phyloP scores from a whole-genome alignment of 2,329 filamentous ascomycete genomes.

The Tolypocladium nubicola region DNA sequence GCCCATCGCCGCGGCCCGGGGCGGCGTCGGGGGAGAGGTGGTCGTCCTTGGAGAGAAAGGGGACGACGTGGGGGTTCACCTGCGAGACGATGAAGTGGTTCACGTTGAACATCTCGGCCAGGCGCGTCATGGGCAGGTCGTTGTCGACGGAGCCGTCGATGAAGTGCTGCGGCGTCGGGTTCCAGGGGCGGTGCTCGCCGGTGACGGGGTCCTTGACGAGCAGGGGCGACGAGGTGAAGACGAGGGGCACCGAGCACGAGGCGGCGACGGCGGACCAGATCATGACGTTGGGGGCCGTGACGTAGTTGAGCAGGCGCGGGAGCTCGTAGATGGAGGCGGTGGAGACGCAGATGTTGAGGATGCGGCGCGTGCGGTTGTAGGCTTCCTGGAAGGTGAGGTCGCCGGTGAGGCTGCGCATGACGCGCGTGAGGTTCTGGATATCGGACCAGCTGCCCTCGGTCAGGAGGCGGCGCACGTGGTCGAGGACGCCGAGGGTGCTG shows the following conservation, averaged over 20 bases:
- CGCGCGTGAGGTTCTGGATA: constrained; percentile 67
- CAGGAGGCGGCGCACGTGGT: constrained; percentile 60
- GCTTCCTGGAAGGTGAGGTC: constrained; percentile 93
- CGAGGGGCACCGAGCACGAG: constrained; percentile 81
- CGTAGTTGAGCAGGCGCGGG: constrained; percentile 79
- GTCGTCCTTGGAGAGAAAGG: constrained; percentile 71
- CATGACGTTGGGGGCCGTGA: constrained; percentile 87
- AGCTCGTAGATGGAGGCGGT: constrained; percentile 80
- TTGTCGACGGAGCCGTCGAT: constrained; percentile 95
- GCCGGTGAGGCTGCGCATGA: constrained; percentile 72
- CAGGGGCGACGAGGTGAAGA: constrained; percentile 71
- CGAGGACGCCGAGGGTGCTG: constrained; percentile 50
- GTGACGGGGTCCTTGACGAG: constrained; percentile 79
- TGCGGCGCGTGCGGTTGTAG: constrained; percentile 85
- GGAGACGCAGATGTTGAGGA: constrained; percentile 90
- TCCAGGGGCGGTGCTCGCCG: constrained; percentile 70
- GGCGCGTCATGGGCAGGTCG: constrained; percentile 79
- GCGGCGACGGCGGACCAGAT: constrained; percentile 97
- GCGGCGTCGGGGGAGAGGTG: constrained; percentile 30
- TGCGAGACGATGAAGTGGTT: constrained; percentile 98
- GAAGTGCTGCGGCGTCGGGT: constrained; percentile 73
- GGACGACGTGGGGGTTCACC: constrained; percentile 88
- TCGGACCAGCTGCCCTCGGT: constrained; percentile 82
- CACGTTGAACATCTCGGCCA: constrained; percentile 95
- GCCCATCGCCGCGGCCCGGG: constrained; percentile 12